phyloP scores from a whole-genome alignment of 306 rosid species.

The Gillenia trifoliata region DNA sequence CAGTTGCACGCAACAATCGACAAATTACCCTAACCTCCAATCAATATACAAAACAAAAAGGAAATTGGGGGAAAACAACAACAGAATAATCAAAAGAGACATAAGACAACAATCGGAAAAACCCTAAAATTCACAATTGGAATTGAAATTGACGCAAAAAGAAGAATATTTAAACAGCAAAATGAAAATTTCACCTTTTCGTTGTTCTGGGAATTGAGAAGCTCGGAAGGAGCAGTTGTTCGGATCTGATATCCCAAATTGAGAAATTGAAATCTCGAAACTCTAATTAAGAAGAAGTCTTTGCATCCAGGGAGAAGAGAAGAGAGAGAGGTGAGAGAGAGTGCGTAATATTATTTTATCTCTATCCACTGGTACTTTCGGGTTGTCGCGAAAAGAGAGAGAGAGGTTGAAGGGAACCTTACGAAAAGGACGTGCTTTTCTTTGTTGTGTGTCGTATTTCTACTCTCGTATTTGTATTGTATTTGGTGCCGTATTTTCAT shows the following conservation, averaged over 20 bases:
- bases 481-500: background rate
- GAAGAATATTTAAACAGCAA: background rate
- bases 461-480: background rate
- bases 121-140: background rate
- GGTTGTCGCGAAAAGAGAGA: background rate
- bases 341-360: background rate
- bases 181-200: constrained; percentile 10
- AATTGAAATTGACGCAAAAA: background rate
- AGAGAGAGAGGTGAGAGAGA: background rate
- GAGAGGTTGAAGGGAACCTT: constrained; percentile 1
- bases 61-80: background rate
- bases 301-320: background rate
- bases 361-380: background rate
- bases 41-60: background rate
- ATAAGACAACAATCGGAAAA: background rate
- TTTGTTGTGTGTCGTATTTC: background rate
- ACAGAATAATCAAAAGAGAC: background rate
- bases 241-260: constrained; percentile 12
- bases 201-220: background rate
- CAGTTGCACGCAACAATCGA: background rate
- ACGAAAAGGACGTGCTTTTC: constrained; percentile 2
- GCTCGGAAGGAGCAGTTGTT: background rate
- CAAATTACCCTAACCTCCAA: background rate
- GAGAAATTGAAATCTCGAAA: background rate
- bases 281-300: background rate